Evolutionary conservation across 2,329 filamentous ascomycete genomes (phyloP).

Genomic region (Claviceps citrina): DNA sequence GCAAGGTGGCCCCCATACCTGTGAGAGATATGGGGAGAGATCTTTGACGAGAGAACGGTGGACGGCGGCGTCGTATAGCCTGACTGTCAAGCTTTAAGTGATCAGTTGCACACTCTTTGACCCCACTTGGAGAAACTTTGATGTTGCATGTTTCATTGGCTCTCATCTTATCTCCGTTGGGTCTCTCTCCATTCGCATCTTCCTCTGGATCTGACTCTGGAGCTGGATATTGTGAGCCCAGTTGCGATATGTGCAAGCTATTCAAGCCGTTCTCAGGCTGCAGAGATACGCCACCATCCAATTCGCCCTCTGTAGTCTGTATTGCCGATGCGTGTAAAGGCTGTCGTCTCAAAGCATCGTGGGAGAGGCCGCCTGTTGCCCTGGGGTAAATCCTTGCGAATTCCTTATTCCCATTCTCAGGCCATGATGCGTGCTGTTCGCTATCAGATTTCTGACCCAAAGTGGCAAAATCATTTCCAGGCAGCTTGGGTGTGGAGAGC

Average conservation of each 20-base stretch:
- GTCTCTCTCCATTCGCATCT: no score
- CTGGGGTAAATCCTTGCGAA: background rate
- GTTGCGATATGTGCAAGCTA: background rate
- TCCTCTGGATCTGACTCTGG: background rate
- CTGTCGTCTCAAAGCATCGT: background rate
- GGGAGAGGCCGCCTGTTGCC: background rate
- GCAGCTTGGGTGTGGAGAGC: slow-evolving; percentile 1
- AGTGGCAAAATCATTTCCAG: slow-evolving; percentile 1
- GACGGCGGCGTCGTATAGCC: background rate
- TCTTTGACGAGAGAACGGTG: background rate
- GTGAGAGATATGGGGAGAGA: slow-evolving; percentile 10
- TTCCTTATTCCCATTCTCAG: background rate
- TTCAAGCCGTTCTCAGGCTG: background rate
- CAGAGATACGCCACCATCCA: slow-evolving; percentile 5
- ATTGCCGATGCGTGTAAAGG: background rate
- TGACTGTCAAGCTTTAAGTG: background rate
- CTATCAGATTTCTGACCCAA: background rate
- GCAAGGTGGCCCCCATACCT: slow-evolving; percentile 13
- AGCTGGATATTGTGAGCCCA: background rate
- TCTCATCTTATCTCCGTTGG: no score
- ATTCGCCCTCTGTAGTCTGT: background rate
- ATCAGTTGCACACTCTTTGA: background rate
- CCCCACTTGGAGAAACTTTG: background rate
- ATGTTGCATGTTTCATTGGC: background rate
- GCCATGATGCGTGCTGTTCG: background rate